Evolutionary conservation across 148 eudicot genomes (phyloP), one percentile per base, ranked within the genome.

Genomic region (Fagopyrum esculentum): DNA sequence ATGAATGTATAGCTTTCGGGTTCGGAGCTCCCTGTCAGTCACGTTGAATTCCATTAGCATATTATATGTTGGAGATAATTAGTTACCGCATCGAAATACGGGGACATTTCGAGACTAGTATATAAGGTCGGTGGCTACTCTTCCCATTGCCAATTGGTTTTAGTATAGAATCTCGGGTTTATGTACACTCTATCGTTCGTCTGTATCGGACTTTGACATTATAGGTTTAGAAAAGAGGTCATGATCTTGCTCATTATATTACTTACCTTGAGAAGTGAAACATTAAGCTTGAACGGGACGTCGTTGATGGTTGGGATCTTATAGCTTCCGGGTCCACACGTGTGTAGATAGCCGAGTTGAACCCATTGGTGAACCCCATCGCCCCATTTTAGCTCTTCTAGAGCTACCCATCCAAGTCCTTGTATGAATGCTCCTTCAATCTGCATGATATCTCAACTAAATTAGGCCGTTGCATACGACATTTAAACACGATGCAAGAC

Each of bases 341-440:
- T 95, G 70, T 84, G 90, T 76, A 95, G 80, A 79, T 56, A 76
- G 61, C 99, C 99, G 54, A 94, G 85, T 72, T 85, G 84, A 57
- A 95, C 79, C 99, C 98, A 92, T 83, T 86, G 87, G 77, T 95
- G 99, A 78, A 94, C 92, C 43, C 85, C 74, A 78, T 95, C 99
- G 19, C 99, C 99, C 99, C 99, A 92, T 81, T 95, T 95, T 72
- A 95, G 85, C 85, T 95, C 99, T 83, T 95, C 99, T 78, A 95
- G 80, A 66, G 97, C 98, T 74, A 85, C 87, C 99, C 99, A 95
- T 75, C 99, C 99, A 72, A 92, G 76, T 50, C 99, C 99, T 82
- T 95, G 99, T 45, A 92, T 76, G 78, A 95, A 95, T 73, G 97
- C 99, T 79, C 99, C 99, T 85, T 95, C 99, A 63, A 95, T 88